Base-by-base conservation (phyloP, 164 flowering plant species). In the Annona squamosa region DNA sequence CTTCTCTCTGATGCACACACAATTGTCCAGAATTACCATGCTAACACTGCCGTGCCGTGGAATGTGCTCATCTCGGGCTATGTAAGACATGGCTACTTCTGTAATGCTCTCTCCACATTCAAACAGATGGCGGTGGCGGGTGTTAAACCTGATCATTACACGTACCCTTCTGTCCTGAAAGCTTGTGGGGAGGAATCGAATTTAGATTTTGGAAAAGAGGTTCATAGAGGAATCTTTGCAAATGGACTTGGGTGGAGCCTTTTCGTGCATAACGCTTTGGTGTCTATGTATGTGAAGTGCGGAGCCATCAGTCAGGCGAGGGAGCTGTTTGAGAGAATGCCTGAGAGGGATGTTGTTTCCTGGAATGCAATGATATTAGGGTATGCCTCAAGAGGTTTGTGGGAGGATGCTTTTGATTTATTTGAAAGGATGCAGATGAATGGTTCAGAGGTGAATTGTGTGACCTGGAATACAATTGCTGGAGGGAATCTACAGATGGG, bases 111-210 rank as follows among this genome's bases (percentile, higher is more conserved):
- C 4, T 71, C 59, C 62, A 71, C 80, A 3, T 89, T 83, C 70
- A 84, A 76, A 48, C 71, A 78, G 73, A 84, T 86, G 93, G 63
- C 76, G 66, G 69, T 48, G 46, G 77, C 66, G 72, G 89, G 87
- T 5, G 52, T 86, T 48, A 75, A 69, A 73, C 83, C 87, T 26
- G 88, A 89, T 79, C 79, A 75, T 43, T 89, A 84, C 67, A 87
- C 92, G 13, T 86, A 83, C 68, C 90, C 90, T 7, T 76, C 89
- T 63, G 82, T 89, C 73, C 79, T 89, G 65, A 89, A 86, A 83
- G 90, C 93, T 41, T 87, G 90, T 80, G 89, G 85, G 63, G 84
- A 87, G 57, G 80, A 63, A 48, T 46, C 75, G 52, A 85, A 86
- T 70, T 4, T 85, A 13, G 75, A 41, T 26, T 74, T 79, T 3